Evolutionary conservation across 768 basidiomycete genomes (phyloP).

Genomic region (Coprinopsis sp.): DNA sequence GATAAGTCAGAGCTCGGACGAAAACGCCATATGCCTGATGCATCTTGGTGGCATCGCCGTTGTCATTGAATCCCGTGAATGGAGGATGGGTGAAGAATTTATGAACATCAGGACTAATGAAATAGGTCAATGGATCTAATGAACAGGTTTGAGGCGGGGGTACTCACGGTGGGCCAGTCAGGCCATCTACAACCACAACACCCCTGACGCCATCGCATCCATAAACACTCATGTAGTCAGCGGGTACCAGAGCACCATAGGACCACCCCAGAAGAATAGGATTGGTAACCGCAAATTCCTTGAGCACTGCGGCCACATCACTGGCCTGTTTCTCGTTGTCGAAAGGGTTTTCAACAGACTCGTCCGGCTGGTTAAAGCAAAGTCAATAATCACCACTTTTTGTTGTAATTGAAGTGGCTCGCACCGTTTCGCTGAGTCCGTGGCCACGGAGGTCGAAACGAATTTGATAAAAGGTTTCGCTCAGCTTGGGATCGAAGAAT

Average conservation of each 20-base stretch:
- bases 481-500: conserved; percentile 5
- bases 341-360: conserved; percentile 3
- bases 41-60: conserved; percentile 8
- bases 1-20: conserved; percentile 1
- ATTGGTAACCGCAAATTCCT: neutral
- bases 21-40: conserved; percentile 5
- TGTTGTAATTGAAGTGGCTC: neutral
- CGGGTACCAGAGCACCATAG: conserved; percentile 6
- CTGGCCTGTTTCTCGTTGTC: conserved; percentile 7
- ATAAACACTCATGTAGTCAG: conserved; percentile 7
- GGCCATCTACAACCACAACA: conserved; percentile 3
- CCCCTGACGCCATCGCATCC: conserved; percentile 5
- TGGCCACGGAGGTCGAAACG: conserved; percentile 9
- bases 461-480: conserved; percentile 5
- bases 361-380: conserved; percentile 1
- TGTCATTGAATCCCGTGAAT: conserved; percentile 5
- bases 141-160: neutral
- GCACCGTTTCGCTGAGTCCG: conserved; percentile 7
- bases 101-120: neutral
- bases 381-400: neutral
- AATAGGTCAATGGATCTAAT: neutral
- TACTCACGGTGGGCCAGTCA: conserved; percentile 6
- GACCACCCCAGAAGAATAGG: conserved; percentile 7
- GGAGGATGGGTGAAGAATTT: conserved; percentile 4
- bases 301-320: conserved; percentile 6